phyloP scores from a whole-genome alignment of 441 rosid species.

The Corymbia citriodora region DNA sequence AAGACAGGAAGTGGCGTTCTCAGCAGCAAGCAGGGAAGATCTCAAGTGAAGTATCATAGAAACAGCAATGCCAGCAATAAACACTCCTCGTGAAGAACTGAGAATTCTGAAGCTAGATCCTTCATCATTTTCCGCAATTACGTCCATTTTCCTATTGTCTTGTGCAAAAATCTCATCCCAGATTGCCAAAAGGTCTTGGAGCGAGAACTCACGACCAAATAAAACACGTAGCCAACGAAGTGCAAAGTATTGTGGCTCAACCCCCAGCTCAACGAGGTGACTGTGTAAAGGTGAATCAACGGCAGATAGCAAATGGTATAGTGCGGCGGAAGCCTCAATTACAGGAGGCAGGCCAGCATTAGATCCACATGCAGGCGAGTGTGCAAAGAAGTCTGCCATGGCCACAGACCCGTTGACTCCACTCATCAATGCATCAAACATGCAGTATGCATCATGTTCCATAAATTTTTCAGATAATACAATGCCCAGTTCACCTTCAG shows the following conservation, averaged over 20 bases:
- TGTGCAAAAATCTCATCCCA: constrained; percentile 95
- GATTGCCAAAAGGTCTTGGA: constrained; percentile 60
- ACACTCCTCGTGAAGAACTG: constrained; percentile 67
- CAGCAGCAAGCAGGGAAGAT: constrained; percentile 90
- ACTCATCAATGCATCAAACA: constrained; percentile 95
- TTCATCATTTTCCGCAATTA: constrained; percentile 18
- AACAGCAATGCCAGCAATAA: constrained; percentile 69
- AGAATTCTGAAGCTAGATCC: constrained; percentile 42
- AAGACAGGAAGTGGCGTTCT: constrained; percentile 84
- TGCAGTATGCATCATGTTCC: constrained; percentile 96
- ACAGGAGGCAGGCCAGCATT: constrained; percentile 72
- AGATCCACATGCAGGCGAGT: constrained; percentile 43
- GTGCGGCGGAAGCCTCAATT: constrained; percentile 80
- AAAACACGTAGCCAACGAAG: constrained; percentile 95
- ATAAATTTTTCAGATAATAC: constrained; percentile 93
- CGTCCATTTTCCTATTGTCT: constrained; percentile 31
- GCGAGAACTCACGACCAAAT: constrained; percentile 86
- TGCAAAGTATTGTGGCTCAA: constrained; percentile 95
- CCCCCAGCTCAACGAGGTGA: constrained; percentile 88
- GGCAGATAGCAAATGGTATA: constrained; percentile 67
- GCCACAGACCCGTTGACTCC: constrained; percentile 72
- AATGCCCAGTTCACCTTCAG: constrained; percentile 96
- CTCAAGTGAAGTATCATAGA: constrained; percentile 79
- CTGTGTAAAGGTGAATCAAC: constrained; percentile 81
- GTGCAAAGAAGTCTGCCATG: constrained; percentile 73